A percentile compares a stretch with the other conserved stretches of the same genome.
These are phyloP conservation scores for Colletotrichum australisinense DNA, from an alignment of 2,329 filamentous ascomycete species.

Conservation along the genomic window DNA sequence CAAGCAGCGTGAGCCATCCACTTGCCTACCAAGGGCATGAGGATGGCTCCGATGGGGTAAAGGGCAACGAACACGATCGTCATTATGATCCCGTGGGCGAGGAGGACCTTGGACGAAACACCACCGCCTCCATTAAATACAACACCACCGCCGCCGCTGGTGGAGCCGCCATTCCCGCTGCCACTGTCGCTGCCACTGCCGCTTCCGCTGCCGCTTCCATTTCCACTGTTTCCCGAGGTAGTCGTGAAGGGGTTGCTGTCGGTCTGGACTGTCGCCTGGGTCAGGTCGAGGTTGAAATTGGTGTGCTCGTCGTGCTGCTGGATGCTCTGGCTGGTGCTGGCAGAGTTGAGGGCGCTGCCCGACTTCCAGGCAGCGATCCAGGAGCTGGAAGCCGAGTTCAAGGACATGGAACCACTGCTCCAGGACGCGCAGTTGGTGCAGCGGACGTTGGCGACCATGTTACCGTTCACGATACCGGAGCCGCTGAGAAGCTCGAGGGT, in stretches of 20 bases:
- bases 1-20: constrained; percentile 68
- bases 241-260: constrained; percentile 64
- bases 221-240: constrained; percentile 32
- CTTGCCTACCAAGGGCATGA: constrained; percentile 69
- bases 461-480: constrained; percentile 63
- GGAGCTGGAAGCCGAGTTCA: constrained; percentile 50
- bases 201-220: constrained; percentile 33
- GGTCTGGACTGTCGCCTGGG: constrained; percentile 55
- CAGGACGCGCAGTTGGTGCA: constrained; percentile 65
- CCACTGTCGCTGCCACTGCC: constrained; percentile 33
- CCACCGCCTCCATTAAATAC: constrained; percentile 35
- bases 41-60: constrained; percentile 69
- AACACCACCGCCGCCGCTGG: constrained; percentile 33
- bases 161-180: constrained; percentile 34
- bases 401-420: constrained; percentile 54
- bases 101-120: constrained; percentile 42
- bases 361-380: constrained; percentile 69
- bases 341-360: constrained; percentile 58
- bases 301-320: constrained; percentile 57
- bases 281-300: constrained; percentile 61
- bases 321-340: constrained; percentile 53
- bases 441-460: constrained; percentile 70
- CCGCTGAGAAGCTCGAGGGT: constrained; percentile 66
- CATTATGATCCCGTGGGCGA: constrained; percentile 71
- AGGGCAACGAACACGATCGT: constrained; percentile 67